These are phyloP conservation scores for Drosera capensis DNA, from an alignment of 148 eudicot species.

Conservation along the genomic window DNA sequence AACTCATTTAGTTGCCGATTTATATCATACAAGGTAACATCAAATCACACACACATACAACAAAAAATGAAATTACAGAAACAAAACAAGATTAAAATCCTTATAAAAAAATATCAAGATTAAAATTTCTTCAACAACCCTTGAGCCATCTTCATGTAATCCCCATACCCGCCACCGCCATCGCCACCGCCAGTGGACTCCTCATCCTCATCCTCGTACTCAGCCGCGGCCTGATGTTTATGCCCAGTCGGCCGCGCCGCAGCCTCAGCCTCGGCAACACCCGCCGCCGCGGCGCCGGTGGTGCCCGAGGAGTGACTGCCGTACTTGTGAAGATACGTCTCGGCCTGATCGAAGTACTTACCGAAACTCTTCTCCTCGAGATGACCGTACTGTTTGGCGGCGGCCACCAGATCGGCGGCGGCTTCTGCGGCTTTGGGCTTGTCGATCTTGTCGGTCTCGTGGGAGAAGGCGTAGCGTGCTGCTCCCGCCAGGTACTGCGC, in stretches of 20 bases:
- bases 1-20: too few relatives aligned
- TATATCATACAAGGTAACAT: too few relatives aligned
- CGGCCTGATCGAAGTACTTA: neutral
- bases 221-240: neutral
- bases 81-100: too few relatives aligned
- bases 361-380: neutral
- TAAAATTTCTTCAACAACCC: constrained; percentile 20
- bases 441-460: neutral
- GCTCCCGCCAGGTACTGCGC: neutral
- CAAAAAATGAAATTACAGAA: too few relatives aligned
- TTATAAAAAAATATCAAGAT: neutral
- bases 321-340: neutral
- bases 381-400: neutral
- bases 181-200: too few relatives aligned
- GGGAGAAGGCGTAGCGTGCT: neutral
- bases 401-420: neutral
- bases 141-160: constrained; percentile 29
- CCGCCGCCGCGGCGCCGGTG: constrained; percentile 2
- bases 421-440: neutral
- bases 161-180: constrained; percentile 10
- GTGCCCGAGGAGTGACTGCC: constrained; percentile 10
- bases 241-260: too few relatives aligned
- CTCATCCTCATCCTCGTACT: neutral
- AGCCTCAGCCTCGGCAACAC: neutral
- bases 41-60: too few relatives aligned